Conservation (phyloP, 768 basidiomycete species). For the Termitomyces sp. region DNA sequence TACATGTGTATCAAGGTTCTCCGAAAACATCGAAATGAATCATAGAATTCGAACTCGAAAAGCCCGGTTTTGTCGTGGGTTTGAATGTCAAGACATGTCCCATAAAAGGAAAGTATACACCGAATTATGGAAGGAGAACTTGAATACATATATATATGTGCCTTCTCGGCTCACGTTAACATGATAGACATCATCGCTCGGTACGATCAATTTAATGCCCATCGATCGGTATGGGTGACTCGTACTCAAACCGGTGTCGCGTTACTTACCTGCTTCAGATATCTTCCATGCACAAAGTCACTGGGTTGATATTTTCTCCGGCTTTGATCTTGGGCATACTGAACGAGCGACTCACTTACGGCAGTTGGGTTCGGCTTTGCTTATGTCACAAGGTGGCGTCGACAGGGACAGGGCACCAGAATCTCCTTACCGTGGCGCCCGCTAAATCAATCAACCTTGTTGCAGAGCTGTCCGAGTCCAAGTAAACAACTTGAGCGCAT, state of each 20-base stretch:
- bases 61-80: constrained; percentile 4
- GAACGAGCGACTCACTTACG: neutral
- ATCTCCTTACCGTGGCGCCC: no score
- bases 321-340: no score
- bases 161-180: neutral
- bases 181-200: neutral
- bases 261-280: neutral
- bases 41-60: neutral
- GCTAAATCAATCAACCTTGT: no score
- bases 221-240: neutral
- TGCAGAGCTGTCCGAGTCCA: neutral
- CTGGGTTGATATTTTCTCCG: neutral
- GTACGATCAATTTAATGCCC: no score
- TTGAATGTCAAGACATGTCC: neutral
- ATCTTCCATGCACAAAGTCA: neutral
- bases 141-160: neutral
- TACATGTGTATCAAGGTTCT: neutral
- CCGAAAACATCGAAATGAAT: neutral
- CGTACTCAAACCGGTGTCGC: neutral
- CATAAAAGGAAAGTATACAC: neutral
- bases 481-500: neutral
- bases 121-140: neutral
- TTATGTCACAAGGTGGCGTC: no score
- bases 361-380: neutral
- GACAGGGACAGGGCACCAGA: neutral